Evolutionary conservation across 164 flowering plant species (phyloP).

Genomic region (Tinospora cordifolia): DNA sequence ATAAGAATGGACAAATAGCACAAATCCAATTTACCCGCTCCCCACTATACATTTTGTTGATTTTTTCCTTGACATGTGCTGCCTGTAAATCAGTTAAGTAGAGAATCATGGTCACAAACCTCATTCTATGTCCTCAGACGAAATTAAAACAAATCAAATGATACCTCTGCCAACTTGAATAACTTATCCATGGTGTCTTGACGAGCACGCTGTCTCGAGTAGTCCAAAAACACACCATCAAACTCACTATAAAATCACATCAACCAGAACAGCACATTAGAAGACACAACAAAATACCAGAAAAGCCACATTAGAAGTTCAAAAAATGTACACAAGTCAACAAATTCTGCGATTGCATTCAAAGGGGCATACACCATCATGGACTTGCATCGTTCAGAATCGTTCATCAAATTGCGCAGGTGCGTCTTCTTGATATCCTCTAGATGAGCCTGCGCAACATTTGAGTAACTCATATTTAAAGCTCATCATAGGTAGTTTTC

Average conservation of each 20-base stretch:
- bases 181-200: constrained; percentile 65
- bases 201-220: constrained; percentile 67
- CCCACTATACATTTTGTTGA: constrained; percentile 69
- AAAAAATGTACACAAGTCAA: background rate
- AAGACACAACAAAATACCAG: background rate
- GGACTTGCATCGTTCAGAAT: constrained; percentile 57
- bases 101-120: constrained; percentile 6
- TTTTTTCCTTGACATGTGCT: constrained; percentile 70
- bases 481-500: background rate
- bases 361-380: constrained; percentile 68
- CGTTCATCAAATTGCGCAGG: constrained; percentile 77
- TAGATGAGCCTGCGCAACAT: constrained; percentile 49
- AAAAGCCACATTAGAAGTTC: background rate
- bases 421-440: constrained; percentile 72
- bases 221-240: constrained; percentile 79
- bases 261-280: background rate
- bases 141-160: background rate
- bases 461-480: background rate
- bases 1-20: background rate
- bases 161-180: constrained; percentile 65
- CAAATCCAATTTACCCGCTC: constrained; percentile 58
- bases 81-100: constrained; percentile 42
- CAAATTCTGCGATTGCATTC: background rate
- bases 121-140: background rate
- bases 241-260: constrained; percentile 44